These are phyloP conservation scores for Rhizophora mangle DNA, from an alignment of 345 rosid genomes.

Conservation along the genomic window DNA sequence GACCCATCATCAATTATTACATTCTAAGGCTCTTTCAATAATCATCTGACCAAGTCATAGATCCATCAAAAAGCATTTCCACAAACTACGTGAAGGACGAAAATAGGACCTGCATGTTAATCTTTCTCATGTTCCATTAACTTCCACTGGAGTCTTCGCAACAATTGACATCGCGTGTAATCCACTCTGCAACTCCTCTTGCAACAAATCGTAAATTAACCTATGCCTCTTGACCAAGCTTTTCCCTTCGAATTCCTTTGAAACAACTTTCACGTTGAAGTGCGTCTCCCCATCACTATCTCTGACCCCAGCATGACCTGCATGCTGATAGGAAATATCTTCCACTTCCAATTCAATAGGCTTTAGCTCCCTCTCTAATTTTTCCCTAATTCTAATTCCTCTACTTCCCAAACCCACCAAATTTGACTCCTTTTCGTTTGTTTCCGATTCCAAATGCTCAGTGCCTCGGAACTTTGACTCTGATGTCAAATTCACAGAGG, in stretches of 20 bases:
- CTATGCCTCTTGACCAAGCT: constrained; percentile 90
- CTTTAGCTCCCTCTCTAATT: constrained; percentile 59
- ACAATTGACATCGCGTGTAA: constrained; percentile 84
- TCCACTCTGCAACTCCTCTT: constrained; percentile 78
- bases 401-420: constrained; percentile 49
- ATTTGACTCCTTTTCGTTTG: constrained; percentile 18
- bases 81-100: background rate
- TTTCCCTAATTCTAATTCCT: constrained; percentile 69
- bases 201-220: constrained; percentile 63
- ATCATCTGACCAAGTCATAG: background rate
- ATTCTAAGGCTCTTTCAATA: background rate
- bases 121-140: constrained; percentile 24
- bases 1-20: background rate
- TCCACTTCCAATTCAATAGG: constrained; percentile 69
- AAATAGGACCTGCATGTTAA: constrained; percentile 15
- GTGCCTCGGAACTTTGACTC: constrained; percentile 13
- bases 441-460: constrained; percentile 13
- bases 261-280: constrained; percentile 76
- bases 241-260: constrained; percentile 80
- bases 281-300: constrained; percentile 85
- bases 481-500: constrained; percentile 14
- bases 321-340: constrained; percentile 89
- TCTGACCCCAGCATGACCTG: constrained; percentile 85
- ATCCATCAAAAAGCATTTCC: background rate
- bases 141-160: constrained; percentile 81